Conservation (phyloP, 202 grass and related monocot species). For the Saccharum hybrid region DNA sequence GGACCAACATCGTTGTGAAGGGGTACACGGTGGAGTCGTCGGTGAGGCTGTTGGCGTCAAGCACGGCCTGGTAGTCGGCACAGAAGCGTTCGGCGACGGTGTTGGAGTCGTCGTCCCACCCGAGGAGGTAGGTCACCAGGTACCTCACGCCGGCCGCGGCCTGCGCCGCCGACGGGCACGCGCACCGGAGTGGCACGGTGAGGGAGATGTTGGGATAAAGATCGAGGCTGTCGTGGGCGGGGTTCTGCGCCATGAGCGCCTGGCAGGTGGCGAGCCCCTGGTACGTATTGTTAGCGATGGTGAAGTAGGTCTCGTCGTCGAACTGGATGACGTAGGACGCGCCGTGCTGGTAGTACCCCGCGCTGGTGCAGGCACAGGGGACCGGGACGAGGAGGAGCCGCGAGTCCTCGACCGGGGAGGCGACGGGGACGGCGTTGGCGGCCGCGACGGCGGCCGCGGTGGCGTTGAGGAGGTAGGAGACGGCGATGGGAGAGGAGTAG, state of each 20-base stretch:
- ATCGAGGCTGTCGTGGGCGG: conserved; percentile 29
- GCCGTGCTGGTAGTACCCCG: conserved; percentile 59
- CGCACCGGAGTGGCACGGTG: conserved; percentile 50
- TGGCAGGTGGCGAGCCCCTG: conserved; percentile 62
- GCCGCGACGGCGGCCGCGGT: too few relatives aligned
- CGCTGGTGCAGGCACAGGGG: conserved; percentile 47
- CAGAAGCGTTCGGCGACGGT: conserved; percentile 49
- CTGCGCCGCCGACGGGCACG: too few relatives aligned
- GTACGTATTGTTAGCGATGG: conserved; percentile 58
- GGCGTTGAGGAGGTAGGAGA: too few relatives aligned
- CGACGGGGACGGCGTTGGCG: too few relatives aligned
- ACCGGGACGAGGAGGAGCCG: too few relatives aligned
- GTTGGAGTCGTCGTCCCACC: conserved; percentile 24
- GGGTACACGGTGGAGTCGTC: conserved; percentile 46
- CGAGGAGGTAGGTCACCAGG: conserved; percentile 55
- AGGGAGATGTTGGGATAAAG: conserved; percentile 18
- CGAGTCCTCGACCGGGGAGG: too few relatives aligned
- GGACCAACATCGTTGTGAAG: conserved; percentile 60
- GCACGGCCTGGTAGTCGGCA: conserved; percentile 35
- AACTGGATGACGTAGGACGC: too few relatives aligned
- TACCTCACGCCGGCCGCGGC: conserved; percentile 41
- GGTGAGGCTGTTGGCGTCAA: conserved; percentile 53
- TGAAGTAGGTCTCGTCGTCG: conserved; percentile 46
- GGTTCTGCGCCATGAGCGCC: conserved; percentile 64
- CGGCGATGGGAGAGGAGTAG: too few relatives aligned